phyloP scores from a whole-genome alignment of 805 yeast genomes.

The Wickerhamiella qilinensis region DNA sequence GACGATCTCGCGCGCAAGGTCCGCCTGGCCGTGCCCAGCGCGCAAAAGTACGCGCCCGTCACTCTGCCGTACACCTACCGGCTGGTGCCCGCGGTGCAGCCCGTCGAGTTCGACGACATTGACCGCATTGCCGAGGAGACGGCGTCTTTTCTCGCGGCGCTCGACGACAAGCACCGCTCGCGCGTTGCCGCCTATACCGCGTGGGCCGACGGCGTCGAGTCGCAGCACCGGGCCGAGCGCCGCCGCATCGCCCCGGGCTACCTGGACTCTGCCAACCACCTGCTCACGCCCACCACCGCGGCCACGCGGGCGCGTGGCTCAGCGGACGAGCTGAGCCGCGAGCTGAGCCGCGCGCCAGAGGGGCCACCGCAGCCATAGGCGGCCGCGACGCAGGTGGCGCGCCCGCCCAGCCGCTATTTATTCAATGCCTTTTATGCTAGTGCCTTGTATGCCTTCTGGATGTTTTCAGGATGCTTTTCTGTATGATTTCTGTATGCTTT shows the following conservation, averaged over 20 bases:
- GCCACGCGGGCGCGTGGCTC: too few relatives aligned
- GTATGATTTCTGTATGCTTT: too few relatives aligned
- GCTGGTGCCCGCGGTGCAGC: neutral
- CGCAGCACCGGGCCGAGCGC: slow-evolving; percentile 13
- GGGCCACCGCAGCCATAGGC: too few relatives aligned
- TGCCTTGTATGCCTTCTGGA: too few relatives aligned
- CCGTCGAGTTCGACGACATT: slow-evolving; percentile 14
- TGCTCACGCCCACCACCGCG: slow-evolving; percentile 12
- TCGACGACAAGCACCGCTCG: slow-evolving; percentile 15
- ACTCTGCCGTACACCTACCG: slow-evolving; percentile 7
- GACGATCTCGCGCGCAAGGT: neutral
- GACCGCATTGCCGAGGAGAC: slow-evolving; percentile 22
- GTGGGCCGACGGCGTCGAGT: slow-evolving; percentile 21
- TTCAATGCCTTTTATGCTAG: too few relatives aligned
- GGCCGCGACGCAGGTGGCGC: too few relatives aligned
- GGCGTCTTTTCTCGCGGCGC: slow-evolving; percentile 16
- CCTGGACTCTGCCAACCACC: slow-evolving; percentile 17
- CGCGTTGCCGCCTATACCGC: slow-evolving; percentile 16
- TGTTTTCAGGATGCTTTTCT: too few relatives aligned
- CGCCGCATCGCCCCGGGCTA: slow-evolving; percentile 30
- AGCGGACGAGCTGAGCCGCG: too few relatives aligned
- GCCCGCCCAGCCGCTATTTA: too few relatives aligned
- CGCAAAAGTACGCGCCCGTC: slow-evolving; percentile 5
- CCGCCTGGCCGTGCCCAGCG: neutral
- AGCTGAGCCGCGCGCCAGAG: too few relatives aligned